Evolutionary conservation across 495 filamentous ascomycete species (phyloP).

Genomic region (Penicillium parvum): DNA sequence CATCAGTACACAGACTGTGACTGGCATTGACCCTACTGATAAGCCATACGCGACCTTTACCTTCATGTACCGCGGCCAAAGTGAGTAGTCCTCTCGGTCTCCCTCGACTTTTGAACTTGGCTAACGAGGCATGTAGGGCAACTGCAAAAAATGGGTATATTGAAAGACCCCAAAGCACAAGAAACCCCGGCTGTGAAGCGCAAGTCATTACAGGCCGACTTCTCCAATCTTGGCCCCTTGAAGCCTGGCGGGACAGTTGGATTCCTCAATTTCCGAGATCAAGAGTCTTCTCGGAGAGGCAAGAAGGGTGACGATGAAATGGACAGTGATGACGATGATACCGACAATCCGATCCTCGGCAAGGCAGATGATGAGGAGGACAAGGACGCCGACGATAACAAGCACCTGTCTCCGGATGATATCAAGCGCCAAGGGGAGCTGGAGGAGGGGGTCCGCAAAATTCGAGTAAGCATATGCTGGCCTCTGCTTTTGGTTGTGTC

Average conservation of each 20-base stretch:
- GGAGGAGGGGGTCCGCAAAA: conserved; percentile 84
- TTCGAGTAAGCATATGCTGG: conserved; percentile 62
- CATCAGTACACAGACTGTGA: conserved; percentile 97
- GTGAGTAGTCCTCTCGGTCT: conserved; percentile 54
- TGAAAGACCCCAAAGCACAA: conserved; percentile 56
- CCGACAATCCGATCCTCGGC: conserved; percentile 46
- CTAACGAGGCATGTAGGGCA: conserved; percentile 57
- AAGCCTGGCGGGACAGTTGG: conserved; percentile 78
- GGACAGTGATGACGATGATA: conserved; percentile 67
- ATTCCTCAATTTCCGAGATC: conserved; percentile 86
- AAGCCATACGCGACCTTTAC: conserved; percentile 96
- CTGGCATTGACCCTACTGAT: conserved; percentile 92
- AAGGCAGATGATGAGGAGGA: conserved; percentile 71
- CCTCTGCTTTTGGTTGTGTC: background rate
- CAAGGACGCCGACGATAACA: conserved; percentile 63
- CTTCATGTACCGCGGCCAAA: conserved; percentile 94
- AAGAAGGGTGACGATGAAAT: conserved; percentile 48
- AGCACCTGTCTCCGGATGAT: conserved; percentile 68
- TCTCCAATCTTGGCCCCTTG: conserved; percentile 77
- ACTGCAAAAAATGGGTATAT: conserved; percentile 89
- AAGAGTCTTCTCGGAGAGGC: conserved; percentile 46
- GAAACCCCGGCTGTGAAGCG: conserved; percentile 62
- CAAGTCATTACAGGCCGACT: conserved; percentile 72
- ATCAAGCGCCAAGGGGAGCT: conserved; percentile 78
- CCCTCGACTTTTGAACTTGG: conserved; percentile 4